Evolutionary conservation across 1,284 basidiomycete species (phyloP).

Genomic region (Malassezia furfur): DNA sequence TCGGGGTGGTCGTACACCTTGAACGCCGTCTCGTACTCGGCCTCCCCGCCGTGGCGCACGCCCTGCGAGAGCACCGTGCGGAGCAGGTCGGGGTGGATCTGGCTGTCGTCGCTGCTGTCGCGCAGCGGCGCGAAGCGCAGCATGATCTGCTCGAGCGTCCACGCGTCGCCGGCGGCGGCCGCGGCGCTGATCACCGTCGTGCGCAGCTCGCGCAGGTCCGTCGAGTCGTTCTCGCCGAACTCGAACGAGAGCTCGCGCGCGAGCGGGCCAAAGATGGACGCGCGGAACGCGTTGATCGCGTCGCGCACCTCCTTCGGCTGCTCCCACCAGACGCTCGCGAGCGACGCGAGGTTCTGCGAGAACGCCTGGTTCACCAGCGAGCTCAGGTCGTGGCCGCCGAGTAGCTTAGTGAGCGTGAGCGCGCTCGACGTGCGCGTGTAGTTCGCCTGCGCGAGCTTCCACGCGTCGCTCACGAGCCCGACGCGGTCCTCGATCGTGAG

Average conservation of each 20-base stretch:
- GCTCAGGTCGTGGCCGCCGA: slow-evolving; percentile 52
- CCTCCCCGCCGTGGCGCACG: slow-evolving; percentile 62
- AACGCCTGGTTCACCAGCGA: slow-evolving; percentile 25
- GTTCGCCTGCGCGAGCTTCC: slow-evolving; percentile 69
- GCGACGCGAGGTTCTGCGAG: slow-evolving; percentile 15
- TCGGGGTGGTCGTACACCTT: slow-evolving; percentile 57
- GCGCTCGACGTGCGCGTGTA: slow-evolving; percentile 65
- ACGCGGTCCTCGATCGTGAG: slow-evolving; percentile 76
- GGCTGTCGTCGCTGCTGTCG: slow-evolving; percentile 64
- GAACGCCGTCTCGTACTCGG: slow-evolving; percentile 58
- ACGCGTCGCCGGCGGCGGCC: slow-evolving; percentile 51
- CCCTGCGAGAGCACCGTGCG: slow-evolving; percentile 43
- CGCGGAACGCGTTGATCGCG: slow-evolving; percentile 22
- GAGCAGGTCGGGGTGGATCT: slow-evolving; percentile 56
- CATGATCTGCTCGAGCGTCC: slow-evolving; percentile 54
- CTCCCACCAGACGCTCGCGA: slow-evolving; percentile 70
- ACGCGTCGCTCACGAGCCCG: slow-evolving; percentile 69
- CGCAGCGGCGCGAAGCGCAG: slow-evolving; percentile 65
- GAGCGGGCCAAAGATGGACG: slow-evolving; percentile 64
- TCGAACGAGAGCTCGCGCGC: slow-evolving; percentile 71
- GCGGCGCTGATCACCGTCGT: slow-evolving; percentile 61
- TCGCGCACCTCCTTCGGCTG: slow-evolving; percentile 55
- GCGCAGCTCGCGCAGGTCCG: slow-evolving; percentile 65
- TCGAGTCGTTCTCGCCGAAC: slow-evolving; percentile 60
- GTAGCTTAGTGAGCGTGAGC: slow-evolving; percentile 60